Base-by-base conservation (phyloP, 2,329 filamentous ascomycete species). In the Ophiostoma novo-ulmi region DNA sequence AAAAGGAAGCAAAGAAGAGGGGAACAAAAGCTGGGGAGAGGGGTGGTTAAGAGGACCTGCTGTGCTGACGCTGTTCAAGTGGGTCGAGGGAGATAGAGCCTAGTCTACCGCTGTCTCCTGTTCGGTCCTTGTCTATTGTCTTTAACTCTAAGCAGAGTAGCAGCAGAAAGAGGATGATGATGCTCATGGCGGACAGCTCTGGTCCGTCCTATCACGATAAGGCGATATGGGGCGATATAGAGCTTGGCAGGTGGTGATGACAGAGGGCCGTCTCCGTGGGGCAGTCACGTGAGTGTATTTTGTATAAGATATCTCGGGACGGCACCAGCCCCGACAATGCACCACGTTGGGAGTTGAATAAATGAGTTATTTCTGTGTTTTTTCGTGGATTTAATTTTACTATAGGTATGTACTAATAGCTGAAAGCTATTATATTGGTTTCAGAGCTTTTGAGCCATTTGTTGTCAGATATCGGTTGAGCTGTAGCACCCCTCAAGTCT, bases 201-300 rank as follows among this genome's bases (percentile, higher is more conserved):
- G 52, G n/a, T 58, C 52, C 52, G 20, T 58, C 52, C 52, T 58
- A 58, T 58, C 22, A 22, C 26, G 58, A 63, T 63, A 63, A 63
- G 58, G 58, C 58, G 58, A 63, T 31, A 31, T 31, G 31, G 31
- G 58, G 13, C 13, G 58, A 35, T 35, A 35, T 35, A 22, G 52
- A 58, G 52, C 52, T 58, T 58, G 52, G 52, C 52, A 26, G 22
- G 11, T 26, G 52, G 52, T 58, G 52, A 58, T 58, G 52, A 58
- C 52, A 58, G 52, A 58, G 52, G 44, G 44, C 41, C 41, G 41
- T 13, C 20, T 8, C 52, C 17, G 52, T 58, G 52, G 52, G 52
- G 52, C 13, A 26, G 22, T 58, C 52, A 58, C 52, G 52, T 58
- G 52, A 13, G 20, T 11, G n/a, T 6, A 6, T n/a, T 48, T 48